Conservation (phyloP, 352 stramenopile species). For the Phytophthora pseudosyringae region DNA sequence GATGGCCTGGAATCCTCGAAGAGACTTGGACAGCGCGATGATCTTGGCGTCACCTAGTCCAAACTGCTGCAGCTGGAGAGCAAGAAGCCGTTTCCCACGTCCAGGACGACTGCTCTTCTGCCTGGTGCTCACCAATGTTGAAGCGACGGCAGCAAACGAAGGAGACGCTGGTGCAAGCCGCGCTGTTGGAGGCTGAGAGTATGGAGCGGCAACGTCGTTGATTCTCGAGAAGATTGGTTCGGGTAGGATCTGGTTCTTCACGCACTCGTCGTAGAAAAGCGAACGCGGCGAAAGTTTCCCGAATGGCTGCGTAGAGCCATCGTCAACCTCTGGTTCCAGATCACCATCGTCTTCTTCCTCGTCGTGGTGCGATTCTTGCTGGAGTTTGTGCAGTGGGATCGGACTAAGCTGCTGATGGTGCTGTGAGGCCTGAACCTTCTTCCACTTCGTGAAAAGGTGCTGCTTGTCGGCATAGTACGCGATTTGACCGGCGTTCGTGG, state of each 20-base stretch:
- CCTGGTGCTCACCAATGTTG: conserved; percentile 44
- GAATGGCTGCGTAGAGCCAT: conserved; percentile 26
- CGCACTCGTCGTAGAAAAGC: conserved; percentile 72
- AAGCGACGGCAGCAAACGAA: conserved; percentile 48
- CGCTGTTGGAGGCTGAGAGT: conserved; percentile 22
- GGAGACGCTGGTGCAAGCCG: conserved; percentile 11
- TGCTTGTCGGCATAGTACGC: conserved; percentile 74
- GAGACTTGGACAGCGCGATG: conserved; percentile 58
- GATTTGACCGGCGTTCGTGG: conserved; percentile 62
- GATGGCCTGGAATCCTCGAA: conserved; percentile 64
- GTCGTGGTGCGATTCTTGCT: not conserved
- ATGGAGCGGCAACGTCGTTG: conserved; percentile 39
- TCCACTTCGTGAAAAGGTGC: conserved; percentile 80
- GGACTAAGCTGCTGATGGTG: conserved; percentile 48
- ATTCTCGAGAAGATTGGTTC: conserved; percentile 80
- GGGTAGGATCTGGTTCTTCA: conserved; percentile 60
- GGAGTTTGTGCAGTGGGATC: not conserved
- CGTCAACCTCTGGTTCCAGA: conserved; percentile 16
- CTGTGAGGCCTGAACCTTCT: conserved; percentile 64
- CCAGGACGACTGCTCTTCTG: conserved; percentile 40
- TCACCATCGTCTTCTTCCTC: conserved; percentile 9
- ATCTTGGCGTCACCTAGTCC: conserved; percentile 70
- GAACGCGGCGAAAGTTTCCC: conserved; percentile 64
- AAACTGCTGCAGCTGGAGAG: conserved; percentile 74
- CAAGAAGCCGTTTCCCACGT: conserved; percentile 54